These are phyloP conservation scores for Prunus mume DNA, from an alignment of 306 rosid species.

Conservation along the genomic window DNA sequence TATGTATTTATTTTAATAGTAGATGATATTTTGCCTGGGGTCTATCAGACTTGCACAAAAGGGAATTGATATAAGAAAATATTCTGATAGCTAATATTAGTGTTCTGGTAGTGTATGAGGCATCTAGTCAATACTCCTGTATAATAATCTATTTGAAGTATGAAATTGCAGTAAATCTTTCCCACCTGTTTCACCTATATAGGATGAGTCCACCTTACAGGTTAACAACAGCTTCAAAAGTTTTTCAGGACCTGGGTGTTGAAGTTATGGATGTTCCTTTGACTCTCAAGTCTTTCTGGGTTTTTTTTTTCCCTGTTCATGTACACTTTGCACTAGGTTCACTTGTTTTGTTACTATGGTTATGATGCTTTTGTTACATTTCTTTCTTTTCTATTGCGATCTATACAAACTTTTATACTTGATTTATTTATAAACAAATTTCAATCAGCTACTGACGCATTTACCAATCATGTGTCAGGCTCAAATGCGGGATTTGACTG, in stretches of 20 bases:
- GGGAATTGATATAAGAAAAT: neutral
- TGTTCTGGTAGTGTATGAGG: neutral
- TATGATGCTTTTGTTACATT: neutral
- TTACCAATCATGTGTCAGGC: slow-evolving; percentile 49
- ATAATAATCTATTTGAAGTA: neutral
- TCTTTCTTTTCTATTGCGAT: neutral
- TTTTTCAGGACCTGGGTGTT: neutral
- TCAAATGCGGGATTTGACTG: slow-evolving; percentile 94
- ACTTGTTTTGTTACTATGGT: neutral
- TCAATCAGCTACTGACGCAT: slow-evolving; percentile 18
- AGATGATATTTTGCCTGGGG: neutral
- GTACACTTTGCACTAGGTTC: neutral
- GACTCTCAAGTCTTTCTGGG: neutral
- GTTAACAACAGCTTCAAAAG: neutral
- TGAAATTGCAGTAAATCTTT: neutral
- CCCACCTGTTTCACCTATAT: neutral
- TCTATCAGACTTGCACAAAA: neutral
- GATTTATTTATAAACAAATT: neutral
- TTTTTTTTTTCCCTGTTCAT: neutral
- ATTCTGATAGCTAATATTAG: neutral
- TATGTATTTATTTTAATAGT: neutral
- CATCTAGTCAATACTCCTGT: neutral
- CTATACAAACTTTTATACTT: neutral
- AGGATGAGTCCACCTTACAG: neutral
- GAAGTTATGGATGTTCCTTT: neutral